Conservation (phyloP, 73 alveolate genomes). For the Stentor coeruleus region DNA sequence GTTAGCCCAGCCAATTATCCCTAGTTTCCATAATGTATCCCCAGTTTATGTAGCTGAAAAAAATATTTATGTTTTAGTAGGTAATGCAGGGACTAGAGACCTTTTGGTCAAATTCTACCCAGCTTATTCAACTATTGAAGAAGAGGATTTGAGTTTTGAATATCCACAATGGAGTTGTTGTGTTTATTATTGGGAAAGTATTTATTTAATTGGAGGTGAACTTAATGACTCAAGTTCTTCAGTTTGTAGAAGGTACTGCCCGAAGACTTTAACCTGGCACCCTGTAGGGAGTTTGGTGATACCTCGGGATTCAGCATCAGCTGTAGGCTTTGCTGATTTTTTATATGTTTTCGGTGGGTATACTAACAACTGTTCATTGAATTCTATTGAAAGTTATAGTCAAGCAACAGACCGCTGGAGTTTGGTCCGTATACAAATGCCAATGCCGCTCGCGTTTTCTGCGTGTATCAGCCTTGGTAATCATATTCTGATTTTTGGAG, state of each 20-base stretch:
- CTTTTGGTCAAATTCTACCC: background rate
- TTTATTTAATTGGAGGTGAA: background rate
- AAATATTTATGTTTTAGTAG: background rate
- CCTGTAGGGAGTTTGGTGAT: background rate
- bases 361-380: background rate
- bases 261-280: background rate
- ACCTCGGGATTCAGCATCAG: background rate
- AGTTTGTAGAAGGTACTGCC: background rate
- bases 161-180: background rate
- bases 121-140: background rate
- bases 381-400: constrained; percentile 1
- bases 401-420: background rate
- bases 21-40: background rate
- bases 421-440: background rate
- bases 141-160: background rate
- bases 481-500: background rate
- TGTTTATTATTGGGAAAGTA: background rate
- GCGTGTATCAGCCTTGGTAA: background rate
- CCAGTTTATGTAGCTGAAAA: background rate
- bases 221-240: background rate
- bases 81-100: background rate
- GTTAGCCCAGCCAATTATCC: background rate
- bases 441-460: background rate
- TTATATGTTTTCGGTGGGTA: background rate
- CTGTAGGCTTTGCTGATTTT: background rate